Evolutionary conservation across 139 green algal species (phyloP), one percentile per base, ranked within the genome.

Genomic region (Picochlorum sp.): DNA sequence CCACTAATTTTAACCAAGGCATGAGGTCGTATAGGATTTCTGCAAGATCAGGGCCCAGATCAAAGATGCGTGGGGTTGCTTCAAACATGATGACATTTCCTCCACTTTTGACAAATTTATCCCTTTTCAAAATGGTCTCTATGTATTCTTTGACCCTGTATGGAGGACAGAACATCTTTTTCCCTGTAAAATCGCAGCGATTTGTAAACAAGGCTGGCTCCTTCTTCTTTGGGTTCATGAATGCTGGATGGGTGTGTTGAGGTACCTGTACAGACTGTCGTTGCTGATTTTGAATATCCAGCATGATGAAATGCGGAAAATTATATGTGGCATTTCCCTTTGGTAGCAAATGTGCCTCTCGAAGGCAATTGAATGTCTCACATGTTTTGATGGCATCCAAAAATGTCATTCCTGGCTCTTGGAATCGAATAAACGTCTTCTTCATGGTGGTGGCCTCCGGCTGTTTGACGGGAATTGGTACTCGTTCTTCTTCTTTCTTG

Each of bases 271-370:
- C 15, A 65, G n/a, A 65, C 58, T 65, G 58, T 65, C 11, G 58
- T 65, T 15, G 58, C 58, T 15, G 58, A 65, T 13, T 65, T 65
- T 41, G 61, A 60, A 49, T 60, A 74, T 58, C 67, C 67, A 38
- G 65, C 32, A 74, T 69, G 16, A 74, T 28, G 23, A 74, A 67
- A 52, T 74, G 67, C 0, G 67, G 67, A 65, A 74, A 74, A 2
- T 63, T 64, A 57, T 57, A 74, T 65, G 49, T 59, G 13, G 58
- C 67, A 18, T 23, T 21, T 57, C 65, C 21, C 45, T 60, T 59
- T 24, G 63, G 23, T 37, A 57, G n/a, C 4, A 30, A 21, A 49
- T 64, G 58, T 5, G 67, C 67, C 13, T 74, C 67, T 37, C 47
- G 21, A 49, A 74, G 44, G 21, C 67, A 74, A 4, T 51, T 61